Conservation (phyloP, 176 grass and related monocot species). For the Eleusine indica region DNA sequence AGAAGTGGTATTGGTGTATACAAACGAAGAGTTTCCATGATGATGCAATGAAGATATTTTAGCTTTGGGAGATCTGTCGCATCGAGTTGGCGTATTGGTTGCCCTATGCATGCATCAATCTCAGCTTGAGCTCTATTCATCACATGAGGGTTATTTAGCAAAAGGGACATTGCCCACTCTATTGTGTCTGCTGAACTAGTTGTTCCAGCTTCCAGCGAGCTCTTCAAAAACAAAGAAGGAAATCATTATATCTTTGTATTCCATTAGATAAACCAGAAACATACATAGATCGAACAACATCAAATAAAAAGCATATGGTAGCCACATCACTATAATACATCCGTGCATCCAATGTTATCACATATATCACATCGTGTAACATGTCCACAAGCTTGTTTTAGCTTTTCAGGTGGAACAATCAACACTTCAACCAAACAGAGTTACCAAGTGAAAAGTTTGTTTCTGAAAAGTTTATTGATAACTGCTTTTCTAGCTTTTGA, state of each 20-base stretch:
- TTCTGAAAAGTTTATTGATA: no score
- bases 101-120: slow-evolving; percentile 4
- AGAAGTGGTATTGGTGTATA: slow-evolving; percentile 1
- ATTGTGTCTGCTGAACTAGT: slow-evolving; percentile 14
- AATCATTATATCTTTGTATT: no score
- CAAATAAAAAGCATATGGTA: no score
- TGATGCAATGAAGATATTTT: slow-evolving; percentile 4
- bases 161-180: slow-evolving; percentile 8
- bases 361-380: no score
- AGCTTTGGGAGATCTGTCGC: slow-evolving; percentile 3
- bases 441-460: no score
- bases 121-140: background rate
- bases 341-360: no score
- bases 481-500: background rate
- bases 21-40: slow-evolving; percentile 7
- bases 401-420: no score
- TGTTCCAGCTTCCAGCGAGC: slow-evolving; percentile 12
- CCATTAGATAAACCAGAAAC: no score
- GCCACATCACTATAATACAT: no score
- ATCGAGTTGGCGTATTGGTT: background rate
- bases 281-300: no score
- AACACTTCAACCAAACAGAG: no score
- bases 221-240: background rate
- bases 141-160: background rate
- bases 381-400: no score